Evolutionary conservation across 2,329 filamentous ascomycete species (phyloP), one percentile per base, ranked within the genome.

Genomic region (Neurospora sp.): DNA sequence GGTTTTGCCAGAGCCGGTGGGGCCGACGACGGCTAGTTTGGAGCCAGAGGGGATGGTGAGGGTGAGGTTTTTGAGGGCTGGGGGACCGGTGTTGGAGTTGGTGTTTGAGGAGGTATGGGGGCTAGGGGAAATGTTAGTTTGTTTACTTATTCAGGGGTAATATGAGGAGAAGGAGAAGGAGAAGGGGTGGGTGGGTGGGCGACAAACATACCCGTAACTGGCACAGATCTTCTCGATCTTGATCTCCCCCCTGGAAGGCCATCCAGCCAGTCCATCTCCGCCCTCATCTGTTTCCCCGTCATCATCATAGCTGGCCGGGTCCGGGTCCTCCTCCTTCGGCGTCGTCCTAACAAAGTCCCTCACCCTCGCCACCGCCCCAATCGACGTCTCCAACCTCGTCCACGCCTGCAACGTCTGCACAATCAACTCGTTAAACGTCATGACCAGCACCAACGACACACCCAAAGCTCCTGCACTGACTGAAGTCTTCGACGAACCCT

Each of bases 281-380:
- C 11, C n/a, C 5, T 33, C 68, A 33, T 66, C 23, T 7, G 2
- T 7, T 8, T 33, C 11, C 4, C 38, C 38, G 7, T 17, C 39
- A 11, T 33, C 4, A 6, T 1, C 28, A 42, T n/a, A 62, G 8
- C 7, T 15, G 3, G 23, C 23, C 38, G 38, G 38, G 15, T 5
- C 23, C 23, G 46, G 19, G 3, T 62, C 23, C 6, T 52, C 23
- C 36, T 72, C 71, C 15, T n/a, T 38, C 2, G 72, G 72, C 38
- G 72, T 72, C 4, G 66, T 66, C 66, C 62, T 38, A 7, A 69
- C 42, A 43, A 71, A 73, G 23, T 69, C 39, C 43, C 67, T 67
- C 5, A 74, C 68, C 17, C 73, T 36, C 7, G 72, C 71, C 8
- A 74, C 70, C 4, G 73, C 72, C 10, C 72, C 72, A 11, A 74